Evolutionary conservation across 176 grass and related monocot genomes (phyloP).

Genomic region (Saccharum officinarum): DNA sequence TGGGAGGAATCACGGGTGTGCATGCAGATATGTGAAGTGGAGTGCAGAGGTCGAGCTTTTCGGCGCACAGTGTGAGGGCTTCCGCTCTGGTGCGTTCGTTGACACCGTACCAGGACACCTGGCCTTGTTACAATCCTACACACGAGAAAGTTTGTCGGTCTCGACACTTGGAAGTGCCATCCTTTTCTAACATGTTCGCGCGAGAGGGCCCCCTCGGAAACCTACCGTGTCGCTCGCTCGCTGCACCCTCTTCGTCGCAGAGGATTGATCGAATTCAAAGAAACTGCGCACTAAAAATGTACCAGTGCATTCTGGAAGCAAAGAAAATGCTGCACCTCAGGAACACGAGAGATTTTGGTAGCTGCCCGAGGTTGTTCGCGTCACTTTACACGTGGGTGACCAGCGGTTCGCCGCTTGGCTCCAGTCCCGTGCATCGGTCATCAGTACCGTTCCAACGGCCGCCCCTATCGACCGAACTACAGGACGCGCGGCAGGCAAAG

Average conservation of each 20-base stretch:
- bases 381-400: conserved; percentile 8
- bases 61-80: not conserved
- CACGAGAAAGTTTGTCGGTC: no score
- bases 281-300: not conserved
- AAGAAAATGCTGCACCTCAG: not conserved
- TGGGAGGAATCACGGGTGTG: not conserved
- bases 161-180: not conserved
- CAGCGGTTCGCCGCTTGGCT: not conserved
- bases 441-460: not conserved
- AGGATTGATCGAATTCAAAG: not conserved
- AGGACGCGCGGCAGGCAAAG: not conserved
- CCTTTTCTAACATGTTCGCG: not conserved
- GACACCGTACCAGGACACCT: not conserved
- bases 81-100: not conserved
- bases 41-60: not conserved
- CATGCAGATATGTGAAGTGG: not conserved
- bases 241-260: not conserved
- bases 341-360: not conserved
- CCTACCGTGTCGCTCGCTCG: not conserved
- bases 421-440: not conserved
- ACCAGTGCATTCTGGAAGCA: not conserved
- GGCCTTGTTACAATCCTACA: not conserved
- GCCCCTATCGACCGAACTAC: not conserved
- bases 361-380: not conserved
- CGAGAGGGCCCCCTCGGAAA: not conserved